A percentile compares a stretch with the other conserved stretches of the same genome.
These are phyloP conservation scores for Brasenia schreberi DNA, from an alignment of 164 flowering plant genomes.

Conservation along the genomic window DNA sequence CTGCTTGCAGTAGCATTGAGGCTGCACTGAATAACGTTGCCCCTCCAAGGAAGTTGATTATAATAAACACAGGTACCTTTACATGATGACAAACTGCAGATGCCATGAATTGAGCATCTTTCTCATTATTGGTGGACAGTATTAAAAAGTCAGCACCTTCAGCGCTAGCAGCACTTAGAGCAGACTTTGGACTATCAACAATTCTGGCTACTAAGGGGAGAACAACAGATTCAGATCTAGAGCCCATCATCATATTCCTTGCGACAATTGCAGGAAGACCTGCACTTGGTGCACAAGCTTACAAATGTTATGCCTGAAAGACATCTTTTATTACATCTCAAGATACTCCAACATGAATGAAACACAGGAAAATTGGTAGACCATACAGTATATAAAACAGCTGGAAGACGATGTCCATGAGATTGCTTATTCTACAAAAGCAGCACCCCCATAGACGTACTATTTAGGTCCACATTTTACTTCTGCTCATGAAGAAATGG, in stretches of 20 bases:
- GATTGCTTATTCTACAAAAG: too few relatives aligned
- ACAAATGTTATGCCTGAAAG: not conserved
- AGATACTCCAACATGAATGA: too few relatives aligned
- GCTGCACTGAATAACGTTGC: conserved; percentile 11
- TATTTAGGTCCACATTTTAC: too few relatives aligned
- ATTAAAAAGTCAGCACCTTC: conserved; percentile 95
- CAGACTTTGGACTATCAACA: conserved; percentile 47
- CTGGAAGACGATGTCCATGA: too few relatives aligned
- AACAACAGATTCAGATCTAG: conserved; percentile 49
- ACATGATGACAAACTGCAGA: conserved; percentile 28
- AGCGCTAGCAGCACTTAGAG: conserved; percentile 51
- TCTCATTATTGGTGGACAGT: conserved; percentile 15
- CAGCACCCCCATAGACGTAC: too few relatives aligned
- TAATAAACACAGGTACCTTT: conserved; percentile 66
- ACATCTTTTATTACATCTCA: too few relatives aligned
- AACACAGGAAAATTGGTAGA: too few relatives aligned
- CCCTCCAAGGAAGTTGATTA: conserved; percentile 12
- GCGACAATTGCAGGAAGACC: conserved; percentile 94
- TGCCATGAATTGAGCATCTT: conserved; percentile 12
- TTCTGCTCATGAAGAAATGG: too few relatives aligned
- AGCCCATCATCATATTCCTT: conserved; percentile 68
- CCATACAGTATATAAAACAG: too few relatives aligned
- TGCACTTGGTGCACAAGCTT: conserved; percentile 7
- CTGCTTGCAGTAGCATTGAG: conserved; percentile 34
- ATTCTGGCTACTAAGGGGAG: conserved; percentile 77